Percentiles rank a stretch among this genome's conserved stretches.
Evolutionary conservation across 1,284 basidiomycete genomes (phyloP).

Genomic region (Irpex sp.): DNA sequence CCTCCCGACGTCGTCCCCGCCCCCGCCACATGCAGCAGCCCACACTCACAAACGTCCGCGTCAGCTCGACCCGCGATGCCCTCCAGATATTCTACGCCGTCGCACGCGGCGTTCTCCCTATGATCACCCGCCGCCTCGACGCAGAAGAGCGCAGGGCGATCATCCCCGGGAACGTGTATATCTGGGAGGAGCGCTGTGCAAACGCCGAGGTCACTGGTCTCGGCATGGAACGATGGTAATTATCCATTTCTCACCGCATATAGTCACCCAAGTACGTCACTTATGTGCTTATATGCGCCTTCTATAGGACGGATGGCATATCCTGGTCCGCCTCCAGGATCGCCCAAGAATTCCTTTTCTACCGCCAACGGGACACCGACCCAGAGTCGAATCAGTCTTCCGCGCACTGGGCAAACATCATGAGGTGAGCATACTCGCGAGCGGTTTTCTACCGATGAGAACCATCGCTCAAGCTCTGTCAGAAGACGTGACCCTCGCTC

Average conservation of each 20-base stretch:
- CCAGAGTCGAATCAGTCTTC: constrained; percentile 63
- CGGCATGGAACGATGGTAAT: constrained; percentile 76
- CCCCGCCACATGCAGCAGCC: constrained; percentile 50
- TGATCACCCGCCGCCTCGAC: constrained; percentile 76
- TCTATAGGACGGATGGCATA: constrained; percentile 69
- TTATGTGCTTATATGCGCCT: constrained; percentile 1
- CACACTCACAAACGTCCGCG: constrained; percentile 68
- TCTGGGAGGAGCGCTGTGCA: constrained; percentile 80
- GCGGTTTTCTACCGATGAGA: not conserved
- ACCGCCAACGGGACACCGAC: constrained; percentile 76
- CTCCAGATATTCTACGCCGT: constrained; percentile 77
- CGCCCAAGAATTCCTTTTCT: constrained; percentile 73
- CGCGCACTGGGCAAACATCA: constrained; percentile 72
- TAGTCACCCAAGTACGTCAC: not conserved
- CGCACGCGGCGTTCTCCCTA: constrained; percentile 59
- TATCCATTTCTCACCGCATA: constrained; percentile 1
- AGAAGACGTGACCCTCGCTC: constrained; percentile 25
- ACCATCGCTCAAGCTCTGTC: not conserved
- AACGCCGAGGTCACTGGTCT: constrained; percentile 74
- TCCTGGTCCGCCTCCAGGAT: constrained; percentile 15
- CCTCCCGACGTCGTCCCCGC: constrained; percentile 16
- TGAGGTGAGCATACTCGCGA: constrained; percentile 41
- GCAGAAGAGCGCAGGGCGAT: constrained; percentile 56
- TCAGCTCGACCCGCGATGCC: constrained; percentile 74
- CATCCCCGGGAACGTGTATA: constrained; percentile 69